These are phyloP conservation scores for Calocybe cyanea DNA, from an alignment of 768 basidiomycete genomes.

Conservation along the genomic window DNA sequence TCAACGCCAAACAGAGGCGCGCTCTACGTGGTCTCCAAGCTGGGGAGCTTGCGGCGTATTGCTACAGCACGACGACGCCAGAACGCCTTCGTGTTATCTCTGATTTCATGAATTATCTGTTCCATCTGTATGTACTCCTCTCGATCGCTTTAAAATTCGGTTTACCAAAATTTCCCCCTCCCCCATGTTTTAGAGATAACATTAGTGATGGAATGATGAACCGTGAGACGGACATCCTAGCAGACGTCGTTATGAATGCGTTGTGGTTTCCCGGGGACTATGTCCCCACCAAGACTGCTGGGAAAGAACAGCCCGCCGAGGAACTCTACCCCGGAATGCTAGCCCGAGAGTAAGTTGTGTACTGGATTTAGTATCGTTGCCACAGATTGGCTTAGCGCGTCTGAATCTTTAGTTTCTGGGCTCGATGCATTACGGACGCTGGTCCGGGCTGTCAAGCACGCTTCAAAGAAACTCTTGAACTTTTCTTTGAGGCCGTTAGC, in stretches of 20 bases:
- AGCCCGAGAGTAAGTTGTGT: slow-evolving; percentile 56
- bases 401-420: slow-evolving; percentile 59
- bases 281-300: slow-evolving; percentile 38
- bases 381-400: background rate
- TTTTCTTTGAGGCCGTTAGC: slow-evolving; percentile 67
- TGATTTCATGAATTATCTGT: slow-evolving; percentile 65
- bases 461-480: slow-evolving; percentile 64
- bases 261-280: slow-evolving; percentile 55
- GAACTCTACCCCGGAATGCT: slow-evolving; percentile 58
- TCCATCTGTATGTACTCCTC: slow-evolving; percentile 42
- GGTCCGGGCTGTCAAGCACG: slow-evolving; percentile 58
- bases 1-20: slow-evolving; percentile 38
- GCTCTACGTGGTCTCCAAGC: slow-evolving; percentile 59
- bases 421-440: slow-evolving; percentile 54
- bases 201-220: slow-evolving; percentile 78
- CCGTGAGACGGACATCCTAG: slow-evolving; percentile 51
- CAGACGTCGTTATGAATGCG: slow-evolving; percentile 69
- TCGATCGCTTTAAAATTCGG: no score
- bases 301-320: slow-evolving; percentile 33
- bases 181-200: slow-evolving; percentile 54
- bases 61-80: slow-evolving; percentile 53
- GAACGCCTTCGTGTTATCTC: slow-evolving; percentile 60
- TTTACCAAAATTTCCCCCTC: slow-evolving; percentile 8
- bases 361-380: background rate
- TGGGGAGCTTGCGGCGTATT: slow-evolving; percentile 62